Evolutionary conservation across 495 filamentous ascomycete species (phyloP).

Genomic region (Penicillium argentinense): DNA sequence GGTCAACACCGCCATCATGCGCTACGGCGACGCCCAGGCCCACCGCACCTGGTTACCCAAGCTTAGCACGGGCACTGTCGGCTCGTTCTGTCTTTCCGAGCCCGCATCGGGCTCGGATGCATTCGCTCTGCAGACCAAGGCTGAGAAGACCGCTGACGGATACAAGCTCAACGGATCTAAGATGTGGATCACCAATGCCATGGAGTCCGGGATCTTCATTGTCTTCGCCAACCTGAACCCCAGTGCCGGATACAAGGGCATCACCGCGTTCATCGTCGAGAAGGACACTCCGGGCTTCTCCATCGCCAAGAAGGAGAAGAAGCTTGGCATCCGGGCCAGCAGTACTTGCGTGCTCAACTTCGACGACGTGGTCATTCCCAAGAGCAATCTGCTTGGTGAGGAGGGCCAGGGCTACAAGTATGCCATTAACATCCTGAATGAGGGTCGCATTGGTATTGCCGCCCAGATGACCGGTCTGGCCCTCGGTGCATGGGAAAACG

Average conservation of each 20-base stretch:
- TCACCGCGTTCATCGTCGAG: slow-evolving; percentile 94
- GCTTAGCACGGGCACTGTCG: slow-evolving; percentile 86
- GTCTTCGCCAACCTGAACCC: slow-evolving; percentile 95
- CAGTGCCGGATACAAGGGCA: slow-evolving; percentile 88
- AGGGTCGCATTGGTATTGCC: slow-evolving; percentile 95
- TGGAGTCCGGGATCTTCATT: slow-evolving; percentile 93
- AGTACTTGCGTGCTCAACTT: slow-evolving; percentile 97
- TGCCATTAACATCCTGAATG: slow-evolving; percentile 93
- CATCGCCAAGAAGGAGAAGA: slow-evolving; percentile 99
- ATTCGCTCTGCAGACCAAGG: slow-evolving; percentile 90
- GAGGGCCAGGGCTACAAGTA: slow-evolving; percentile 96
- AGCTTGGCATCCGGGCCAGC: slow-evolving; percentile 92
- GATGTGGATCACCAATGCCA: slow-evolving; percentile 99
- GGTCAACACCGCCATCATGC: slow-evolving; percentile 90
- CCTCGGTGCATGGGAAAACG: slow-evolving; percentile 93
- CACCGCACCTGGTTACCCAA: slow-evolving; percentile 85
- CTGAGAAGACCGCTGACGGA: slow-evolving; percentile 70
- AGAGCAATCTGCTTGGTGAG: slow-evolving; percentile 82
- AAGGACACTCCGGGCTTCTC: slow-evolving; percentile 86
- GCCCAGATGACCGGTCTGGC: slow-evolving; percentile 99
- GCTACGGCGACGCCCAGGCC: slow-evolving; percentile 71
- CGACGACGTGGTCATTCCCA: slow-evolving; percentile 89
- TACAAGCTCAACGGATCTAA: slow-evolving; percentile 89
- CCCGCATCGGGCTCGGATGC: slow-evolving; percentile 92
- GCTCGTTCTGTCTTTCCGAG: slow-evolving; percentile 95